Percentiles rank a stretch among this genome's conserved stretches.
Conservation (phyloP, 2,329 filamentous ascomycete genomes). For the Verticillium dahliae region DNA sequence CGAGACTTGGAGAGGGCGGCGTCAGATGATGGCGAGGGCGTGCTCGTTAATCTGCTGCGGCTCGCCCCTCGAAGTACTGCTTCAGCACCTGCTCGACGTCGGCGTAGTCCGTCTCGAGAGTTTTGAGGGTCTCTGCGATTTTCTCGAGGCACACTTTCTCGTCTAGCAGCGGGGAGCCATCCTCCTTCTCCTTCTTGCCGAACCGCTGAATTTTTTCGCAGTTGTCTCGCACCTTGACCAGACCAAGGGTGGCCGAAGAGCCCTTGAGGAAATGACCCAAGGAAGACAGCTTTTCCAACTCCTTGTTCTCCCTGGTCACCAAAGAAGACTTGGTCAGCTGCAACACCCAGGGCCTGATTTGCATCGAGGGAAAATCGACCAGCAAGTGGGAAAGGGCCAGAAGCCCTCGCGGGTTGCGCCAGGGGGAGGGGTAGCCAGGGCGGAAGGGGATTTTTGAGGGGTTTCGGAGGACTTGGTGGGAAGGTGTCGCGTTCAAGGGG, state of each 20-base stretch:
- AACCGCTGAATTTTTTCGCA: conserved; percentile 97
- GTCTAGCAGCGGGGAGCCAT: conserved; percentile 62
- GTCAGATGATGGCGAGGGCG: conserved; percentile 9
- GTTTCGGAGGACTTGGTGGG: not conserved
- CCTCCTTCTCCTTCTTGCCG: conserved; percentile 74
- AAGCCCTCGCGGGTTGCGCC: not conserved
- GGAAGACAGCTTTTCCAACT: conserved; percentile 70
- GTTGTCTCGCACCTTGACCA: conserved; percentile 82
- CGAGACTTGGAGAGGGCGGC: conserved; percentile 4
- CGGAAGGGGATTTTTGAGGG: not conserved
- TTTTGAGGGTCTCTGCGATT: conserved; percentile 62
- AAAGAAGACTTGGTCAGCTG: conserved; percentile 7
- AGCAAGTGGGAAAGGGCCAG: conserved; percentile 2
- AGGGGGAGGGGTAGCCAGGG: not conserved
- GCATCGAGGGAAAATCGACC: not conserved
- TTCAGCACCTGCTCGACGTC: conserved; percentile 66
- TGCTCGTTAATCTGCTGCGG: not conserved
- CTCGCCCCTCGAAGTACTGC: conserved; percentile 31
- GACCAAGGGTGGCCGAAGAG: conserved; percentile 87
- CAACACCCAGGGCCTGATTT: not conserved
- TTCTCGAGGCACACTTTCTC: conserved; percentile 61
- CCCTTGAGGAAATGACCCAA: conserved; percentile 97
- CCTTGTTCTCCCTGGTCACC: conserved; percentile 50
- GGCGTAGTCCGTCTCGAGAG: conserved; percentile 70
- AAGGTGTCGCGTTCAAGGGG: not conserved